Evolutionary conservation across 495 filamentous ascomycete species (phyloP).

Genomic region (Pseudoneurospora amorphoporcata): DNA sequence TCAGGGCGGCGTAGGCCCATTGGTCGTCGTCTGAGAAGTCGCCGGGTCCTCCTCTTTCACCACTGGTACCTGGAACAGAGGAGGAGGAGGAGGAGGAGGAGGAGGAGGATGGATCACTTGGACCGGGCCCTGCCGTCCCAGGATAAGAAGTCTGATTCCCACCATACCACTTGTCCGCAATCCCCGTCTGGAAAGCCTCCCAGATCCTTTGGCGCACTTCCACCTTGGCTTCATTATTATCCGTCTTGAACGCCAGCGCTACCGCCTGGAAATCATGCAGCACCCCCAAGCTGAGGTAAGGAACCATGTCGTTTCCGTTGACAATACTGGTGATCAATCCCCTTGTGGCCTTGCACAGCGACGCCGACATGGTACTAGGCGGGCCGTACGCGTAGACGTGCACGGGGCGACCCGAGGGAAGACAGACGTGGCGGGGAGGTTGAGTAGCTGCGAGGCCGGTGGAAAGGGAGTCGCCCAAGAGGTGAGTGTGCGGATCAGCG

Average conservation of each 20-base stretch:
- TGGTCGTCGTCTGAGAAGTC: conserved; percentile 46
- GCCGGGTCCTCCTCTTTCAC: background rate
- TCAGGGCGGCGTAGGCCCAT: conserved; percentile 62
- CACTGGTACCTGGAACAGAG: background rate
- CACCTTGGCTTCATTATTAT: conserved; percentile 51
- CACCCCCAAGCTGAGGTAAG: conserved; percentile 61
- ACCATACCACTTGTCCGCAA: conserved; percentile 37
- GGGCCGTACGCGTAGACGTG: conserved; percentile 76
- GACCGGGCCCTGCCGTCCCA: background rate
- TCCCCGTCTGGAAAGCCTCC: conserved; percentile 43
- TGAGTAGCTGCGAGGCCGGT: conserved; percentile 5
- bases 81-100: background rate
- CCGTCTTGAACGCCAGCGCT: conserved; percentile 60
- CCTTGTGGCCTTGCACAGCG: conserved; percentile 60
- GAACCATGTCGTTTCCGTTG: conserved; percentile 64
- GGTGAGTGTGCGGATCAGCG: conserved; percentile 27
- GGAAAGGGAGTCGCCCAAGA: conserved; percentile 21
- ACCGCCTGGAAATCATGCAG: conserved; percentile 66
- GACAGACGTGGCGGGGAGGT: conserved; percentile 28
- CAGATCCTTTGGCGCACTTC: conserved; percentile 58
- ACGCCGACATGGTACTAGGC: conserved; percentile 60
- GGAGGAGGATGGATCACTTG: background rate
- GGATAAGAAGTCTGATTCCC: conserved; percentile 8
- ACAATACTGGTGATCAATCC: conserved; percentile 67
- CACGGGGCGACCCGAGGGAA: conserved; percentile 57